Base-by-base conservation (phyloP, 2,329 filamentous ascomycete species). In the Cladosporium sp. region DNA sequence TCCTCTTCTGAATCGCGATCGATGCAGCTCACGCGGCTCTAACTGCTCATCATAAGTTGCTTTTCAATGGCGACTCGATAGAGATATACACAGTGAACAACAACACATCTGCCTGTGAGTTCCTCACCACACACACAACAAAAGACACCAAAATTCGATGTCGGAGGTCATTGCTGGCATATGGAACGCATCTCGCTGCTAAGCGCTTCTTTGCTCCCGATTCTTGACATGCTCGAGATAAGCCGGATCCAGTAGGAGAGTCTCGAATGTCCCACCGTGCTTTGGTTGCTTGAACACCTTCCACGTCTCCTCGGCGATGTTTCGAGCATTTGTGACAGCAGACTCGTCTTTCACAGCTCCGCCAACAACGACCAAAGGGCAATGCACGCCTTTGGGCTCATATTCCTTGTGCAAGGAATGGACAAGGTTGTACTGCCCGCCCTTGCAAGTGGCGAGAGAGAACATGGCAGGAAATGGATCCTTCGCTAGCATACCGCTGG, bases 391-490 rank as follows among this genome's bases (percentile, higher is more conserved):
- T 6, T 78, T 78, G 52, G 76, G 71, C 2, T 66, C 64, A 62
- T 80, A 84, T 11, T 78, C 77, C 65, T 77, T 75, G 28, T 74
- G 70, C 65, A 85, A 73, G 18, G 76, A 80, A 65, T 81, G 75
- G 6, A 82, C 75, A 69, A 85, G 71, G 66, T 82, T 85, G 28
- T 80, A 76, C 74, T 86, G 83, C 0, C 81, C 78, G 0, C 83
- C 80, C 69, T 86, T 86, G 52, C 77, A 77, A 14, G 84, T 71
- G 3, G 80, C 82, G 4, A 85, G 75, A 0, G 80, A 81, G 55
- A 86, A 83, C 0, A 83, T 71, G 21, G 77, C 70, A 8, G 82
- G 81, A 3, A 79, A 72, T 0, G 83, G 83, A 10, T 81, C 71
- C 65, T 78, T 77, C 12, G 81, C 81, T 3, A 85, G 76, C 26